A percentile compares a stretch with the other conserved stretches of the same genome.
These are phyloP conservation scores for Sporothrix mexicana DNA, from an alignment of 2,329 filamentous ascomycete genomes.

Conservation along the genomic window DNA sequence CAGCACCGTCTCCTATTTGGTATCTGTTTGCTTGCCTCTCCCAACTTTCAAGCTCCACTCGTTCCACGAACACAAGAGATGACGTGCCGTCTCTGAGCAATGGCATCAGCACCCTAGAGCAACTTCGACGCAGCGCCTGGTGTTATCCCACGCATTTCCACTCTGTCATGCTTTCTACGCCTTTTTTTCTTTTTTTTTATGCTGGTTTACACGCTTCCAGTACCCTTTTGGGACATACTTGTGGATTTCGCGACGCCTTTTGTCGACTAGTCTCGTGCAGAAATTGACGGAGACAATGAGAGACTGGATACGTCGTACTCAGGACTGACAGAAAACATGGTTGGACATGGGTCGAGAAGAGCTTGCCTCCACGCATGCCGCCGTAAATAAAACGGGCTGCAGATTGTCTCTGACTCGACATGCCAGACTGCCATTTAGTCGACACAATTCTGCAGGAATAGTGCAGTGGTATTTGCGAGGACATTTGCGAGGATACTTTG, in stretches of 20 bases:
- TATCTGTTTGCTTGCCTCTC: background rate
- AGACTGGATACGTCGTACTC: background rate
- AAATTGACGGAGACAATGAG: background rate
- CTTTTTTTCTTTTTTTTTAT: no score
- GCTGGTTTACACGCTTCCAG: background rate
- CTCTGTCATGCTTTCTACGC: background rate
- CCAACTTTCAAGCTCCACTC: background rate
- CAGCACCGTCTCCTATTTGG: background rate
- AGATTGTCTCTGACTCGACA: slow-evolving; percentile 1
- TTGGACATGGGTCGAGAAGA: background rate
- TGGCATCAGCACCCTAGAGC: slow-evolving; percentile 24
- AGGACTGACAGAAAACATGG: no score
- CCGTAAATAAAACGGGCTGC: slow-evolving; percentile 24
- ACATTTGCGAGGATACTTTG: no score
- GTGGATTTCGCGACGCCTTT: background rate
- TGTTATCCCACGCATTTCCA: background rate
- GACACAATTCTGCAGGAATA: no score
- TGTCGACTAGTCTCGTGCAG: background rate
- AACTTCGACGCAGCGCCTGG: background rate
- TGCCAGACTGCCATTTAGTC: background rate
- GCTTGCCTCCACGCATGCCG: no score
- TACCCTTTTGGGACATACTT: background rate
- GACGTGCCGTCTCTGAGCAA: slow-evolving; percentile 14
- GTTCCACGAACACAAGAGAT: no score
- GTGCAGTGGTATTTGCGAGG: no score